phyloP scores from a whole-genome alignment of 495 filamentous ascomycete genomes.

The Aspergillus wentii region DNA sequence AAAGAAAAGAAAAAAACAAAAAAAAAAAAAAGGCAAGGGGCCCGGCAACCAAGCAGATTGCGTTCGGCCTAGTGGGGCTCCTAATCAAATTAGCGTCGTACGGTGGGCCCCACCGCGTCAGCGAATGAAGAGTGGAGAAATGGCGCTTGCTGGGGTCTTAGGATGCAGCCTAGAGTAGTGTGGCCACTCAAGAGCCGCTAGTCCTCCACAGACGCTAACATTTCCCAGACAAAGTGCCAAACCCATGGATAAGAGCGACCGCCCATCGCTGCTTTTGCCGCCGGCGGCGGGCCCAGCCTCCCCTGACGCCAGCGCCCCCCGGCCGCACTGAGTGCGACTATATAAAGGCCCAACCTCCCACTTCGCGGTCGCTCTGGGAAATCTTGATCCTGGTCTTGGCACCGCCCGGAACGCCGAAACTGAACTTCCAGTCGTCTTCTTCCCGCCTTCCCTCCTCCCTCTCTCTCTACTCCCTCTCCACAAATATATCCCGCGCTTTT shows the following conservation, averaged over 20 bases:
- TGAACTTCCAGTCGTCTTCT: constrained; percentile 20
- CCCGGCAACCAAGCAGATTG: constrained; percentile 21
- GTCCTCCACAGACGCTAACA: constrained; percentile 16
- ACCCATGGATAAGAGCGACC: constrained; percentile 31
- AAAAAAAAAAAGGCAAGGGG: constrained; percentile 23
- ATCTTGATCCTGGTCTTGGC: constrained; percentile 45
- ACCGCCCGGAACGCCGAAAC: constrained; percentile 37
- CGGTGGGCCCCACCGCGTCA: constrained; percentile 14
- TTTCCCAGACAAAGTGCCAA: no score
- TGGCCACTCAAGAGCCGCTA: constrained; percentile 23
- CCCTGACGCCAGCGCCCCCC: constrained; percentile 26
- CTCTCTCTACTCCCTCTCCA: constrained; percentile 17
- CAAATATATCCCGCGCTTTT: constrained; percentile 14
- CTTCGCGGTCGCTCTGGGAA: constrained; percentile 24
- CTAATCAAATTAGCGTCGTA: constrained; percentile 11
- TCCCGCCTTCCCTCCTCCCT: constrained; percentile 22
- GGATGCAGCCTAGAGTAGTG: constrained; percentile 5
- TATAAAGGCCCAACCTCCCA: constrained; percentile 46
- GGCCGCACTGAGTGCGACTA: constrained; percentile 37
- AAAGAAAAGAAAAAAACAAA: constrained; percentile 12
- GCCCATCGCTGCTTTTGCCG: constrained; percentile 38
- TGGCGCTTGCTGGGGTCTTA: constrained; percentile 12
- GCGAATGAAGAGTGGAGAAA: constrained; percentile 14
- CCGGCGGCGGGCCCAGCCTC: constrained; percentile 35
- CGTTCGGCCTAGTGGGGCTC: constrained; percentile 12